Evolutionary conservation across 2,329 filamentous ascomycete genomes (phyloP), one percentile per base, ranked within the genome.

Genomic region (Trichoderma arundinaceum): DNA sequence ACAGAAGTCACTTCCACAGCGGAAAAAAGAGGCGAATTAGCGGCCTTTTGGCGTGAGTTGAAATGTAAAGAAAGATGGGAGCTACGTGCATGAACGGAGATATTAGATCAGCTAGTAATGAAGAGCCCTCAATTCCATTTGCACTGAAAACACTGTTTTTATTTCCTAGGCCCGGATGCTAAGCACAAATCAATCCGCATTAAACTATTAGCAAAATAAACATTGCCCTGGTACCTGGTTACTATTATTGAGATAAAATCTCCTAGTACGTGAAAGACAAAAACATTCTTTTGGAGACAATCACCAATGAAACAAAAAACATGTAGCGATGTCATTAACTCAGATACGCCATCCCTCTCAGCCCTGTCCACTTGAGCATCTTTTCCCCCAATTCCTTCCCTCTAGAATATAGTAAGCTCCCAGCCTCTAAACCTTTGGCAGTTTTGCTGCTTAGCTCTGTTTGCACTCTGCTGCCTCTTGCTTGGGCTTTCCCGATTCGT

Each of bases 401-500:
- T 54, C 49, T 63, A 54, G 28, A 35, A 53, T 53, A 52, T 53
- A 52, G 59, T 53, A 62, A 63, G 60, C 39, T 28, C 51, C 48
- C 39, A 43, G 28, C 49, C 32, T 43, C 48, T 51, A 46, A 17
- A 63, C 17, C 28, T 28, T 28, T 33, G 48, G 28, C 17, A 54
- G 60, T 46, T 44, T 43, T 44, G 49, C 19, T 46, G 39, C 19
- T 81, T 87, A 96, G 83, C 92, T 96, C 83, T 96, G 92, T 86
- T 97, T 97, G 88, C 93, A 97, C 83, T 97, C 93, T 71, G 93
- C 92, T 71, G 92, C 89, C 81, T 96, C 92, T 82, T 95, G 92
- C 85, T 96, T 96, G 66, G 93, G 92, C 85, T 94, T 96, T 72
- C 90, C 89, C 70, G 88, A 88, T 76, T 94, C 92, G 76, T 96